phyloP scores from a whole-genome alignment of 352 stramenopile species.

The Thraustotheca clavata region DNA sequence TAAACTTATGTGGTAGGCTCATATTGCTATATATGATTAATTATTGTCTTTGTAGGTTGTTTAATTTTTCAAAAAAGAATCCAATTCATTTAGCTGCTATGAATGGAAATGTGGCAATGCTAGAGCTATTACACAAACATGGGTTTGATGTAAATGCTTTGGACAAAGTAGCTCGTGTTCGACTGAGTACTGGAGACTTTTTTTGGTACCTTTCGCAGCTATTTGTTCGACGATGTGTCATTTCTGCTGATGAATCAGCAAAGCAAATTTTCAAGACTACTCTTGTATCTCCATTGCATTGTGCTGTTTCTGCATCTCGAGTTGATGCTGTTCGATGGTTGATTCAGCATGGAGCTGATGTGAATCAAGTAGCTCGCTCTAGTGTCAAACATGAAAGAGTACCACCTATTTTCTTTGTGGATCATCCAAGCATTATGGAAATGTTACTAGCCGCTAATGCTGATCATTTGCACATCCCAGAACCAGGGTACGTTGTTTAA shows the following conservation, averaged over 20 bases:
- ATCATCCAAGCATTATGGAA: conserved; percentile 51
- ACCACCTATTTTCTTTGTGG: conserved; percentile 64
- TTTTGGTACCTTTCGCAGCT: conserved; percentile 75
- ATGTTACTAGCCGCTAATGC: conserved; percentile 56
- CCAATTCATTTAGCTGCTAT: conserved; percentile 69
- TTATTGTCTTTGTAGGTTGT: conserved; percentile 29
- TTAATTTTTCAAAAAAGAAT: conserved; percentile 66
- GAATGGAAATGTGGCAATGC: conserved; percentile 55
- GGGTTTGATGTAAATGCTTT: conserved; percentile 55
- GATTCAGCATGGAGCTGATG: conserved; percentile 45
- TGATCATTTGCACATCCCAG: conserved; percentile 51
- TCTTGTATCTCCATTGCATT: conserved; percentile 73
- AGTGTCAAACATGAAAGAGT: conserved; percentile 65
- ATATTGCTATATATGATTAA: not conserved
- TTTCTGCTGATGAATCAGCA: conserved; percentile 48
- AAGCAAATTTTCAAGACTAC: conserved; percentile 76
- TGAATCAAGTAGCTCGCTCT: conserved; percentile 40
- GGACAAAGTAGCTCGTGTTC: conserved; percentile 73
- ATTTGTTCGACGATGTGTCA: conserved; percentile 47
- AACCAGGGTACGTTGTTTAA: conserved; percentile 49
- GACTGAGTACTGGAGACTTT: conserved; percentile 69
- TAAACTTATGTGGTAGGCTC: conserved; percentile 32
- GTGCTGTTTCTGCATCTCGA: conserved; percentile 58
- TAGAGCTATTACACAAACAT: conserved; percentile 42
- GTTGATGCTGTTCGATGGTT: conserved; percentile 63